phyloP scores from a whole-genome alignment of 2,329 filamentous ascomycete species.

The Xylariaceae sp. region DNA sequence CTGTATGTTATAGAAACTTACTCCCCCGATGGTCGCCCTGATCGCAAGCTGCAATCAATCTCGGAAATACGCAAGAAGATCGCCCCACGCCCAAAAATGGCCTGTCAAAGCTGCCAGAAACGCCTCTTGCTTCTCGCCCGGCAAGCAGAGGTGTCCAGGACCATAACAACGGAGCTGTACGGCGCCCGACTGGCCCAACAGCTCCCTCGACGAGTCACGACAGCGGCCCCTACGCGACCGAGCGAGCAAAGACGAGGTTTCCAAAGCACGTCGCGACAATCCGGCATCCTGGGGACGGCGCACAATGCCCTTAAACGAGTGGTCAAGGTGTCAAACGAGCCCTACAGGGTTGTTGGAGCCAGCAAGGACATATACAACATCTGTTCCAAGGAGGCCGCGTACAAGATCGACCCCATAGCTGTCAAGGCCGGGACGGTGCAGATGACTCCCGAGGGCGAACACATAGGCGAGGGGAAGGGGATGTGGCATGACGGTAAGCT shows the following conservation, averaged over 20 bases:
- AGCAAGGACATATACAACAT: constrained; percentile 74
- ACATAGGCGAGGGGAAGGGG: constrained; percentile 67
- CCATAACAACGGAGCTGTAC: constrained; percentile 17
- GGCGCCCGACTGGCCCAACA: constrained; percentile 14
- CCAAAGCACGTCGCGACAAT: constrained; percentile 31
- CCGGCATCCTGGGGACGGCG: constrained; percentile 25
- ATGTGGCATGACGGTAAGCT: constrained; percentile 80
- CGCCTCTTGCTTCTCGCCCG: constrained; percentile 33
- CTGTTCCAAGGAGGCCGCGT: constrained; percentile 68
- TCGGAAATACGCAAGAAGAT: no score
- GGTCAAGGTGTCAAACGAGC: constrained; percentile 26
- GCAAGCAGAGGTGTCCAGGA: constrained; percentile 18
- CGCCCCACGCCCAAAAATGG: constrained; percentile 32
- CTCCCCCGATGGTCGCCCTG: no score
- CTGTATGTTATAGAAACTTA: neutral
- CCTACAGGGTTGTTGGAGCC: constrained; percentile 72
- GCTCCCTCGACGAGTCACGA: constrained; percentile 4
- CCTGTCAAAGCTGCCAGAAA: constrained; percentile 44
- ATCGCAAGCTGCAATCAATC: no score
- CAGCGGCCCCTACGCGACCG: constrained; percentile 7
- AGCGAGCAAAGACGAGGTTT: constrained; percentile 31
- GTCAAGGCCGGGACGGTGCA: constrained; percentile 62
- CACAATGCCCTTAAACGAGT: constrained; percentile 26
- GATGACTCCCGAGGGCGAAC: constrained; percentile 71
- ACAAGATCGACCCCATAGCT: constrained; percentile 64